phyloP scores from a whole-genome alignment of 2,329 filamentous ascomycete species.

The Cercospora sesami region DNA sequence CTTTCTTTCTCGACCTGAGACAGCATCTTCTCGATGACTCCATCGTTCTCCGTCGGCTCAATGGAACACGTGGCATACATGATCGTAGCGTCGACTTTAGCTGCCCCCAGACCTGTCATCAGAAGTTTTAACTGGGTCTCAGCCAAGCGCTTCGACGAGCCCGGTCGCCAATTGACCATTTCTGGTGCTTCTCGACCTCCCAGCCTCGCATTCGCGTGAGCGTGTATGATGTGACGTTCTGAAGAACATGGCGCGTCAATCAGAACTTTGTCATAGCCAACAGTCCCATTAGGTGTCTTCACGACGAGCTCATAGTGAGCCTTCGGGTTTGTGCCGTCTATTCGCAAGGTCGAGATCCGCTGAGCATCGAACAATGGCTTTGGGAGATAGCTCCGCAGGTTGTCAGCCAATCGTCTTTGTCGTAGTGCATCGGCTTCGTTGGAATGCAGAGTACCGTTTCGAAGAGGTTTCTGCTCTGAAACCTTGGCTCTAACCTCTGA shows the following conservation, averaged over 20 bases:
- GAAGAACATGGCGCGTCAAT: constrained; percentile 47
- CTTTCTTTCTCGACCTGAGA: constrained; percentile 41
- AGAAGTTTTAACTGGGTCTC: constrained; percentile 41
- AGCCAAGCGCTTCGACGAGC: constrained; percentile 41
- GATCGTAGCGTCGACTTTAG: constrained; percentile 40
- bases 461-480: constrained; percentile 11
- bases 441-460: constrained; percentile 40
- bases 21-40: constrained; percentile 42
- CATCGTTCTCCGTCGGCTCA: constrained; percentile 45
- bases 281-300: constrained; percentile 35
- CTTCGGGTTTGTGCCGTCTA: constrained; percentile 28
- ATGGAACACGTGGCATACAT: constrained; percentile 48
- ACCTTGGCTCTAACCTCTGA: constrained; percentile 22
- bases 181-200: constrained; percentile 36
- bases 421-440: constrained; percentile 41
- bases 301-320: constrained; percentile 32
- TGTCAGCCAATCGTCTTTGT: constrained; percentile 38
- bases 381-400: constrained; percentile 32
- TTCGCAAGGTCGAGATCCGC: constrained; percentile 28
- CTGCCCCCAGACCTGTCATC: constrained; percentile 41
- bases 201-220: constrained; percentile 34
- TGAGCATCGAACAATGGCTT: constrained; percentile 23
- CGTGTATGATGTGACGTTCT: constrained; percentile 44
- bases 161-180: constrained; percentile 43
- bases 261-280: constrained; percentile 45